Base-by-base conservation (phyloP, 2,329 filamentous ascomycete genomes). In the Periconia sp. region DNA sequence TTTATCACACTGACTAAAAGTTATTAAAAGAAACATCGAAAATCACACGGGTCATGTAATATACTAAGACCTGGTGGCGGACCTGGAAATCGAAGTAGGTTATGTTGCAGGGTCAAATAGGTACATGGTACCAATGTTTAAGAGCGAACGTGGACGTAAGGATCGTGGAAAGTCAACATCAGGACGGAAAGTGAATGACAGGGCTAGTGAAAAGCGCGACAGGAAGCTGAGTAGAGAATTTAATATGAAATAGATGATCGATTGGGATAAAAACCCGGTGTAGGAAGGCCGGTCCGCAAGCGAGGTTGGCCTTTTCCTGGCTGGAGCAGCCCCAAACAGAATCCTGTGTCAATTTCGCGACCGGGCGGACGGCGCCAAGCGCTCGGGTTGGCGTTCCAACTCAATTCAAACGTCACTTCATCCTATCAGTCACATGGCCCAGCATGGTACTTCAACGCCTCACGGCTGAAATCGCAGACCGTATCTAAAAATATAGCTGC, bases 341-440 rank as follows among this genome's bases (percentile, higher is more conserved):
- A 5, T 37, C 10, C 15, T n/a, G 33, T n/a, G 33, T 37, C 11
- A 11, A 37, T n/a, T n/a, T 5, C 33, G 33, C 33, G 33, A 37
- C 33, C 33, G 15, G 33, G 33, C 33, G 11, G 15, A 37, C 33
- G 11, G 43, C 17, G 43, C 43, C 23, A 45, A 45, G 43, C 43
- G 10, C 20, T 18, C 20, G 15, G 23, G 13, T 30, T 45, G 15
- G 23, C 43, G 27, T 45, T 17, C 14, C 23, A 30, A 45, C 20
- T 30, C 23, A 45, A 45, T 30, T 45, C 43, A 45, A 30, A 45
- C 43, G 43, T 45, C 43, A 31, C 43, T 17, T 45, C 43, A 17
- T 17, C 27, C 14, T 18, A n/a, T 45, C 23, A 13, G 8, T 7
- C 42, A 6, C 14, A 31, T 18, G n/a, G n/a, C n/a, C n/a, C n/a